Conservation (phyloP, 2,329 filamentous ascomycete species). For the Pochonia chlamydosporia region DNA sequence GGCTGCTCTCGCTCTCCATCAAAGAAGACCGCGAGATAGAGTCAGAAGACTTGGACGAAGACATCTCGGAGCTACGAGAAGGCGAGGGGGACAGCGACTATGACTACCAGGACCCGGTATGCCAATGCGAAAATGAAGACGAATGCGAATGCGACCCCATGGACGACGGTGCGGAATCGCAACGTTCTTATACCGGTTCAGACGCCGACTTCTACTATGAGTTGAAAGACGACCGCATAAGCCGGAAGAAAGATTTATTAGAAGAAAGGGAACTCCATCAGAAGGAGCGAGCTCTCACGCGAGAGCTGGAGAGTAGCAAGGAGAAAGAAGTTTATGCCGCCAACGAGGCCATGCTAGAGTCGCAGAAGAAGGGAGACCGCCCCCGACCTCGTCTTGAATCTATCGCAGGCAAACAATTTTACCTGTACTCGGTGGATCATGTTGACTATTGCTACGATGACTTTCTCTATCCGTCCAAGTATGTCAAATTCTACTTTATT, state of each 20-base stretch:
- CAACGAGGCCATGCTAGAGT: neutral
- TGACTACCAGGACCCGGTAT: neutral
- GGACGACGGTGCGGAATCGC: neutral
- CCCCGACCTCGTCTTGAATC: neutral
- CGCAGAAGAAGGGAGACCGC: neutral
- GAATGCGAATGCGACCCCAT: neutral
- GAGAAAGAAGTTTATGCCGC: neutral
- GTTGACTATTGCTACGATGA: neutral
- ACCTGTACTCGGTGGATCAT: neutral
- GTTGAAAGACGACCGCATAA: slow-evolving; percentile 1
- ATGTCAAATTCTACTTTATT: neutral
- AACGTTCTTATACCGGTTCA: slow-evolving; percentile 3
- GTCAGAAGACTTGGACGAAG: neutral
- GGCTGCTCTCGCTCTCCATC: neutral
- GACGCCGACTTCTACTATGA: slow-evolving; percentile 4
- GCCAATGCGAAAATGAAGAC: neutral
- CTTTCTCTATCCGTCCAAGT: neutral
- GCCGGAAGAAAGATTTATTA: slow-evolving; percentile 1
- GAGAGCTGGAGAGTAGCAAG: neutral
- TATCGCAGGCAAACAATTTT: neutral
- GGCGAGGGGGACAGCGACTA: neutral
- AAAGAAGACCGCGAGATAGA: neutral
- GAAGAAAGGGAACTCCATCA: neutral
- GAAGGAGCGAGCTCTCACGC: neutral
- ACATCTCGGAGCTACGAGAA: slow-evolving; percentile 2